Conservation (phyloP, 2,329 filamentous ascomycete species). For the Colletotrichum zoysiae region DNA sequence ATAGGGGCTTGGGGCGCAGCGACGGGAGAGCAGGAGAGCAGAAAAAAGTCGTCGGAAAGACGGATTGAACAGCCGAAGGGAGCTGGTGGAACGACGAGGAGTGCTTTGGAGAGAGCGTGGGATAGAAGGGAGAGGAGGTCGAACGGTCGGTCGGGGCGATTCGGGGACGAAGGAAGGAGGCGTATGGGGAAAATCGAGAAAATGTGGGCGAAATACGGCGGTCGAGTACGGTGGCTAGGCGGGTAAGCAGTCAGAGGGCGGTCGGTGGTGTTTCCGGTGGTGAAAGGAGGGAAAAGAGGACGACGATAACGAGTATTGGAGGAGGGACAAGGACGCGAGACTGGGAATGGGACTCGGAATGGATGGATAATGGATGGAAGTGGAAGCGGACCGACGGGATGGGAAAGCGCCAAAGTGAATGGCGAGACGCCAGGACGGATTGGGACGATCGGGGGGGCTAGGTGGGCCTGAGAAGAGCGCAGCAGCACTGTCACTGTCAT, state of each 20-base stretch:
- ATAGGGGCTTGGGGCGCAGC: slow-evolving; percentile 8
- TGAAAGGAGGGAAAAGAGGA: background rate
- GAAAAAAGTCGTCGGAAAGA: background rate
- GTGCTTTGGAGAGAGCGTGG: background rate
- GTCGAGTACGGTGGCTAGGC: background rate
- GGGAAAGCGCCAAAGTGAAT: slow-evolving; percentile 25
- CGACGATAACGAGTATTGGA: slow-evolving; percentile 8
- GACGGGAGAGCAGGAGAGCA: background rate
- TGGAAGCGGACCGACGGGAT: slow-evolving; percentile 15
- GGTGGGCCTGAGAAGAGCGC: slow-evolving; percentile 2
- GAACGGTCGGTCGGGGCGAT: slow-evolving; percentile 1
- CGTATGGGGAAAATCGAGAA: background rate
- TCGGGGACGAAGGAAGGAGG: slow-evolving; percentile 14
- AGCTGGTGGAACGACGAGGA: slow-evolving; percentile 16
- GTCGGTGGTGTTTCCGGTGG: background rate
- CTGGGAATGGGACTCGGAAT: slow-evolving; percentile 6
- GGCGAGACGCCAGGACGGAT: slow-evolving; percentile 12
- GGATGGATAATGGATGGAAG: background rate
- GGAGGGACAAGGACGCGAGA: background rate
- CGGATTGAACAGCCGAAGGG: background rate
- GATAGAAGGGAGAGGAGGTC: slow-evolving; percentile 1
- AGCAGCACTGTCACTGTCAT: background rate
- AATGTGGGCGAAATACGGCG: slow-evolving; percentile 19
- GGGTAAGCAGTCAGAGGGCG: background rate
- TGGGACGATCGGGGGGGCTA: slow-evolving; percentile 15